phyloP scores from a whole-genome alignment of 1,284 basidiomycete species.

The Rhodotorula mucilaginosa region DNA sequence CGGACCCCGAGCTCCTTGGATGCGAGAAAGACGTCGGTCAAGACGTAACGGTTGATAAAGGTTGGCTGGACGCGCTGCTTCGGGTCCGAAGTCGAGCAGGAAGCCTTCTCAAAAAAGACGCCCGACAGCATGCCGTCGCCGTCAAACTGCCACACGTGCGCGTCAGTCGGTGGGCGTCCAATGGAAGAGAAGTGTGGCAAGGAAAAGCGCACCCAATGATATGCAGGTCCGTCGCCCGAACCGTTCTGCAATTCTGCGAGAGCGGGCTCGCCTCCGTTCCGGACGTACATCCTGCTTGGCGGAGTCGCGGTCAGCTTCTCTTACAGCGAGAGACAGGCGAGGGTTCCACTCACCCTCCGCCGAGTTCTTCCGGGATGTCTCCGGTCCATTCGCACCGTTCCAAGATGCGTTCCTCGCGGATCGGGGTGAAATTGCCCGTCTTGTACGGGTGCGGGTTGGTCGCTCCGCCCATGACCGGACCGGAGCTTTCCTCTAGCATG shows the following conservation, averaged over 20 bases:
- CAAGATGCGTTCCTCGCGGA: conserved; percentile 45
- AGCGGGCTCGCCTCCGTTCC: conserved; percentile 55
- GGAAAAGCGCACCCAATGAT: conserved; percentile 47
- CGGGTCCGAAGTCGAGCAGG: conserved; percentile 1
- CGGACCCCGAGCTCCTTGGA: conserved; percentile 45
- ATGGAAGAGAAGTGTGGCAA: conserved; percentile 24
- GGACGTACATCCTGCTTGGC: conserved; percentile 47
- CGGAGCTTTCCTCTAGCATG: not conserved
- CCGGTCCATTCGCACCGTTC: conserved; percentile 46
- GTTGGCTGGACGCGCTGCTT: conserved; percentile 35
- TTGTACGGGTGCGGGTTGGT: conserved; percentile 46
- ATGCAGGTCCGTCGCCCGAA: conserved; percentile 31
- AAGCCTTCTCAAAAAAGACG: conserved; percentile 50
- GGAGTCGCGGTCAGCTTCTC: not conserved
- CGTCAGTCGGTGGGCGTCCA: conserved; percentile 18
- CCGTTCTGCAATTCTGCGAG: conserved; percentile 9
- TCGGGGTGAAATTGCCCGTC: conserved; percentile 48
- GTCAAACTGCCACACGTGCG: conserved; percentile 46
- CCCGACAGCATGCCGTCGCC: conserved; percentile 56
- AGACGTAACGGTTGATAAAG: conserved; percentile 50
- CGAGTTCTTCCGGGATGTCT: conserved; percentile 46
- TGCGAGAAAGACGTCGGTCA: conserved; percentile 49
- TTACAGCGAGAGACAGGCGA: not conserved
- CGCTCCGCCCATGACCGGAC: not conserved
- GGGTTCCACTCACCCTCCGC: conserved; percentile 42